Evolutionary conservation across 1,139 yeast species (phyloP).

Genomic region (Blastobotrys ciferrii): DNA sequence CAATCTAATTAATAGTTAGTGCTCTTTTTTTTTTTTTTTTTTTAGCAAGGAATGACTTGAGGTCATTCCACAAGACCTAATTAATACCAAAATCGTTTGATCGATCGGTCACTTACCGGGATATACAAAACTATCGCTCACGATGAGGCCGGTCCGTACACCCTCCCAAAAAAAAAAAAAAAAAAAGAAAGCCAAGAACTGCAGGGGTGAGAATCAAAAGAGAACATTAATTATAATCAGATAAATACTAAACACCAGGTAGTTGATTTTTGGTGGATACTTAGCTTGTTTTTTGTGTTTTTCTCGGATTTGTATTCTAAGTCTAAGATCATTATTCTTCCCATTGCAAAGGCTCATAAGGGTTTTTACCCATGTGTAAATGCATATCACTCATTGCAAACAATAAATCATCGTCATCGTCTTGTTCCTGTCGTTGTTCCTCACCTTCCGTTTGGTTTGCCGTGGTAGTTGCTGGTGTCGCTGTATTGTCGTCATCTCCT

Average conservation of each 20-base stretch:
- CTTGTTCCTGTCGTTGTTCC: slow-evolving; percentile 39
- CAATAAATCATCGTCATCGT: slow-evolving; percentile 76
- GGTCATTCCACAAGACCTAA: too few relatives aligned
- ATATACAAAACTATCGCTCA: too few relatives aligned
- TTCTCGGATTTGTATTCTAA: not conserved
- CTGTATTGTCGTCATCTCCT: slow-evolving; percentile 13
- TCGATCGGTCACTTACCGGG: too few relatives aligned
- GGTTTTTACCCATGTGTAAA: slow-evolving; percentile 16
- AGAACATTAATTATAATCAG: too few relatives aligned
- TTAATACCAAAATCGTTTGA: too few relatives aligned
- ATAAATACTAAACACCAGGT: not conserved
- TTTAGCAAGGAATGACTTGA: too few relatives aligned
- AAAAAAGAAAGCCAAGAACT: too few relatives aligned
- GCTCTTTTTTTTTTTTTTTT: too few relatives aligned
- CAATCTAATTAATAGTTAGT: not conserved
- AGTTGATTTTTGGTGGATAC: not conserved
- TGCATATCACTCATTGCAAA: slow-evolving; percentile 93
- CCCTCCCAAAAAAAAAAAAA: too few relatives aligned
- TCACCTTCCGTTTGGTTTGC: too few relatives aligned
- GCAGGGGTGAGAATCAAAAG: too few relatives aligned
- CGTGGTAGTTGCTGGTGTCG: slow-evolving; percentile 9
- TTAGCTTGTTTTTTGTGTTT: not conserved
- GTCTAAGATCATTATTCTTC: not conserved
- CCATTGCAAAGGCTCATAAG: slow-evolving; percentile 14
- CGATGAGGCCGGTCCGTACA: too few relatives aligned